These are phyloP conservation scores for Citrullus mucosospermus DNA, from an alignment of 306 rosid genomes.

Conservation along the genomic window DNA sequence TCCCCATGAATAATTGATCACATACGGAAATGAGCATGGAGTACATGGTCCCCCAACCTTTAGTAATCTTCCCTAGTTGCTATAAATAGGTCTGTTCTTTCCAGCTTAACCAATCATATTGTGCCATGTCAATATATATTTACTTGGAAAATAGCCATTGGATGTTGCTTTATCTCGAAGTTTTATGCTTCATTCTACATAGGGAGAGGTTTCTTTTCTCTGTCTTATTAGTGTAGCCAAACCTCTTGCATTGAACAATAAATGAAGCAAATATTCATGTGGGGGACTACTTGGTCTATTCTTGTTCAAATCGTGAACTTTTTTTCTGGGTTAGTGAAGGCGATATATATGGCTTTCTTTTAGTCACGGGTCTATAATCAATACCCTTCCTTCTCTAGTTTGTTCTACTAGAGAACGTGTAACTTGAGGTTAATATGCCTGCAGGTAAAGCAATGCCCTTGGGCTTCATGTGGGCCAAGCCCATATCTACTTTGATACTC, in stretches of 20 bases:
- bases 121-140: not conserved
- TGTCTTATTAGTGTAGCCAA: not conserved
- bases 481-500: not conserved
- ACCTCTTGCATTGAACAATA: not conserved
- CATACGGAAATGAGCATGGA: not conserved
- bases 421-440: not conserved
- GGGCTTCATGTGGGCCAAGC: not conserved
- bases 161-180: not conserved
- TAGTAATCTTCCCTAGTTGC: not conserved
- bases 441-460: not conserved
- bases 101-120: not conserved
- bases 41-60: not conserved
- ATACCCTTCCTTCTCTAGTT: not conserved
- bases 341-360: not conserved
- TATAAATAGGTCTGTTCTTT: not conserved
- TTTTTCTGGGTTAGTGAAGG: not conserved
- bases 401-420: not conserved
- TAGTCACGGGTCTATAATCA: not conserved
- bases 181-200: not conserved
- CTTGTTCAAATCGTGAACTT: not conserved
- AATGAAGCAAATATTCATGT: not conserved
- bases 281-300: slow-evolving; percentile 1
- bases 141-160: not conserved
- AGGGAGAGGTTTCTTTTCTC: not conserved
- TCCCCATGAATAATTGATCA: not conserved